Evolutionary conservation across 345 rosid genomes (phyloP).

Genomic region (Nasturtium officinale): DNA sequence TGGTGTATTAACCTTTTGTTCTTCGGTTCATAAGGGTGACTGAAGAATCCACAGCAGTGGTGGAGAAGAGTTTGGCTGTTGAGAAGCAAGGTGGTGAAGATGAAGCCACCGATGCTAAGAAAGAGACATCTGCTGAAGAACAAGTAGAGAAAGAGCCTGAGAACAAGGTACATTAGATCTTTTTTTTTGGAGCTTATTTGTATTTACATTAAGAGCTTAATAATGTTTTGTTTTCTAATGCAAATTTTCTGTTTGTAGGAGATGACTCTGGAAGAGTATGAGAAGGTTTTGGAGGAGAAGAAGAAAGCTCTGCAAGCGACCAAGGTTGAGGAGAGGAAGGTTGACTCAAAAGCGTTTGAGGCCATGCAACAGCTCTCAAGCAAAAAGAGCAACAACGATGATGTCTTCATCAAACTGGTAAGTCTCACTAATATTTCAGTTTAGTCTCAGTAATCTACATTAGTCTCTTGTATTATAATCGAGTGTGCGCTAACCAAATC

Average conservation of each 20-base stretch:
- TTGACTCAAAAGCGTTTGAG: conserved; percentile 61
- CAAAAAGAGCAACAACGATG: conserved; percentile 63
- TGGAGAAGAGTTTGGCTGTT: conserved; percentile 51
- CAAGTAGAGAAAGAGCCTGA: conserved; percentile 51
- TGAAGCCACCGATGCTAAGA: conserved; percentile 55
- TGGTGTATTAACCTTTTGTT: background rate
- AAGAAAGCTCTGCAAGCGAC: conserved; percentile 58
- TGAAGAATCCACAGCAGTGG: conserved; percentile 58
- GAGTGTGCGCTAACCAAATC: background rate
- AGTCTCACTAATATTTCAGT: background rate
- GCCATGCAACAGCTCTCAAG: conserved; percentile 71
- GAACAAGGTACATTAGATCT: conserved; percentile 53
- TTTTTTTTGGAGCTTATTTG: background rate
- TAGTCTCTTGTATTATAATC: background rate
- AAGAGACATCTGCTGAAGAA: conserved; percentile 45
- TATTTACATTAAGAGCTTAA: background rate
- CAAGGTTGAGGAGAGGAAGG: conserved; percentile 70
- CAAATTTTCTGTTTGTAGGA: conserved; percentile 46
- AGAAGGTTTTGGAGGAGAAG: conserved; percentile 73
- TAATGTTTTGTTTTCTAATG: background rate
- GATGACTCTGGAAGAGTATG: conserved; percentile 90
- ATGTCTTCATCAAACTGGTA: conserved; percentile 67
- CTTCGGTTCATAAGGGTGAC: conserved; percentile 51
- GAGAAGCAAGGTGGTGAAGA: conserved; percentile 73
- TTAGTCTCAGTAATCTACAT: background rate